Evolutionary conservation across 352 stramenopile species (phyloP).

Genomic region (Pythium aphanidermatum): DNA sequence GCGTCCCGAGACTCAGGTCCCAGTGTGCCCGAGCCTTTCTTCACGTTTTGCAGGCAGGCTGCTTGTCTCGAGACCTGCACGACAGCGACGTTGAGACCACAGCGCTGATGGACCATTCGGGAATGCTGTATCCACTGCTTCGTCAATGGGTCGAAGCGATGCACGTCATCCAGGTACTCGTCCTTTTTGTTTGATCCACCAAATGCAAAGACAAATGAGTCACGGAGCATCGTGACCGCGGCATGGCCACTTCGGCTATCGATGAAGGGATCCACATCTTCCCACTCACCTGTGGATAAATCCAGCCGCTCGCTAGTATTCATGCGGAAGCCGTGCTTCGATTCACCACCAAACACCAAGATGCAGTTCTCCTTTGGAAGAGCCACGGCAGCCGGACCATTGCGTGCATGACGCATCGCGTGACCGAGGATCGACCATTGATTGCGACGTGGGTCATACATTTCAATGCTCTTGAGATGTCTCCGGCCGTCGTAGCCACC

Average conservation of each 20-base stretch:
- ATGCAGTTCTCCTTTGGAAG: constrained; percentile 43
- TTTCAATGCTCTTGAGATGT: constrained; percentile 61
- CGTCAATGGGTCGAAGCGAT: constrained; percentile 58
- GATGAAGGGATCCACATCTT: constrained; percentile 45
- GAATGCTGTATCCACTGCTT: constrained; percentile 57
- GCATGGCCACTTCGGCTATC: constrained; percentile 63
- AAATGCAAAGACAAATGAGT: constrained; percentile 66
- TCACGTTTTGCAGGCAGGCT: constrained; percentile 29
- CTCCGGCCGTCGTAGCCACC: constrained; percentile 61
- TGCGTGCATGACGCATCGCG: constrained; percentile 55
- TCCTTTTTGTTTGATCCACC: constrained; percentile 77
- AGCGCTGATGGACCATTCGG: constrained; percentile 52
- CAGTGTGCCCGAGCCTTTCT: too few species aligned
- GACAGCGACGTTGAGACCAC: constrained; percentile 55
- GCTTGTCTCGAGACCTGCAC: constrained; percentile 31
- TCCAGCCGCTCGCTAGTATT: constrained; percentile 53
- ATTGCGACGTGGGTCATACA: constrained; percentile 43
- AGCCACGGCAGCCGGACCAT: constrained; percentile 49
- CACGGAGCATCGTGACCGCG: constrained; percentile 45
- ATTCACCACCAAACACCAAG: constrained; percentile 63
- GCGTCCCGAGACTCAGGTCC: too few species aligned
- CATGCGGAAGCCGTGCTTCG: constrained; percentile 54
- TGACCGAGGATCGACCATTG: constrained; percentile 31
- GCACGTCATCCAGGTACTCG: constrained; percentile 61
- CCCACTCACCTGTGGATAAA: constrained; percentile 33